Conservation (phyloP, 306 rosid genomes). For the Amphicarpaea edgeworthii region DNA sequence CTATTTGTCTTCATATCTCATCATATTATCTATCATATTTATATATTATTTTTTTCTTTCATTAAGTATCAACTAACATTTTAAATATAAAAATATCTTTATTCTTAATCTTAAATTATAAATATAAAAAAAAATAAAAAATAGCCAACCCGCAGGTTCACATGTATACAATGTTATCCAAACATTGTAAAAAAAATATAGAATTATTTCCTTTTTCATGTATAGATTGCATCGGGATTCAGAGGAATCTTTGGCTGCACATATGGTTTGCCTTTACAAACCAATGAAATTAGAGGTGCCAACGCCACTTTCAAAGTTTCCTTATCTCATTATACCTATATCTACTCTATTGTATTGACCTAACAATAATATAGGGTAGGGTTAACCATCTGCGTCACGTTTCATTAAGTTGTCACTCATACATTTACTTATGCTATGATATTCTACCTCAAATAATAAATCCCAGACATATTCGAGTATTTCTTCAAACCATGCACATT, state of each 20-base stretch:
- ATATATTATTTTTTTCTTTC: no score
- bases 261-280: slow-evolving; percentile 50
- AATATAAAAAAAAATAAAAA: no score
- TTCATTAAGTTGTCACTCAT: slow-evolving; percentile 40
- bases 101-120: no score
- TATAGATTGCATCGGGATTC: slow-evolving; percentile 54
- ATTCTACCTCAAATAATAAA: slow-evolving; percentile 26
- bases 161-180: no score
- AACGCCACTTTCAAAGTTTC: slow-evolving; percentile 52
- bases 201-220: slow-evolving; percentile 26
- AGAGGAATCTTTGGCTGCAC: slow-evolving; percentile 60
- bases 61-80: no score
- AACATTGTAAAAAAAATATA: no score
- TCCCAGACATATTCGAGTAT: neutral
- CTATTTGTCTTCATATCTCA: no score
- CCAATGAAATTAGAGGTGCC: slow-evolving; percentile 50
- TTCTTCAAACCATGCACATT: neutral
- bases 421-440: neutral
- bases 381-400: slow-evolving; percentile 45
- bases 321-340: slow-evolving; percentile 35
- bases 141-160: no score
- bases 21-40: no score
- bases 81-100: no score
- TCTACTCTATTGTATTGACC: slow-evolving; percentile 38
- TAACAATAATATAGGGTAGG: slow-evolving; percentile 27